A percentile compares a stretch with the other conserved stretches of the same genome.
Conservation (phyloP, 176 grass and related monocot genomes). For the Ensete ventricosum region DNA sequence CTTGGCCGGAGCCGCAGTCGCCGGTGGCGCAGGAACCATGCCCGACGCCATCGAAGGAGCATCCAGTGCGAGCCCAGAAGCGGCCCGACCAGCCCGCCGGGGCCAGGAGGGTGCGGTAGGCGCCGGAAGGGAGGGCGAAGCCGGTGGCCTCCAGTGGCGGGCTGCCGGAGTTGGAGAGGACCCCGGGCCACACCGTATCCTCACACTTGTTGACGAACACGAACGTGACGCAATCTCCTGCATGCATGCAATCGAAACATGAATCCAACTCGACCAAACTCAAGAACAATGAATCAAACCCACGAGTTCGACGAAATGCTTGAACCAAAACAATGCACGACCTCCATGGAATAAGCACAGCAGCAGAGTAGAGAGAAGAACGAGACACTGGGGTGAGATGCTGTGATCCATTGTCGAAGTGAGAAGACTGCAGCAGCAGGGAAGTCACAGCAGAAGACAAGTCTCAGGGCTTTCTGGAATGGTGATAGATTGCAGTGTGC, state of each 20-base stretch:
- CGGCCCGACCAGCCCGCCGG: background rate
- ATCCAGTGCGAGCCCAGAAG: conserved; percentile 11
- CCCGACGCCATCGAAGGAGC: conserved; percentile 3
- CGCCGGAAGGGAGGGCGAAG: background rate
- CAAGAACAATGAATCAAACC: too few species aligned
- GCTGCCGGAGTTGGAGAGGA: conserved; percentile 11
- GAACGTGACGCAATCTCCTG: conserved; percentile 7
- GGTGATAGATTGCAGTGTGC: background rate
- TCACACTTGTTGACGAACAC: background rate
- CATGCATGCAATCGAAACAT: background rate
- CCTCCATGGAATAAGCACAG: background rate
- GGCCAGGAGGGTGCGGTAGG: background rate
- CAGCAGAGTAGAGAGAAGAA: background rate
- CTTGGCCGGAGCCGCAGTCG: conserved; percentile 18
- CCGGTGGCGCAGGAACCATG: conserved; percentile 18
- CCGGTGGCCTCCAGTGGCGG: background rate
- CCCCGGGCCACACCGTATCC: background rate
- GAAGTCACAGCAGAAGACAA: background rate
- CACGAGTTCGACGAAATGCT: conserved; percentile 5
- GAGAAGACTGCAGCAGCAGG: background rate
- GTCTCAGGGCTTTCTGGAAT: background rate
- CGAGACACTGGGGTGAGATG: background rate
- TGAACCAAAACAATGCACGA: background rate
- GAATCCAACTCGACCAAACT: background rate
- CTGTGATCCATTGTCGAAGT: background rate